Evolutionary conservation across 495 filamentous ascomycete species (phyloP), one percentile per base, ranked within the genome.

Genomic region (Penicillium cinerascens): DNA sequence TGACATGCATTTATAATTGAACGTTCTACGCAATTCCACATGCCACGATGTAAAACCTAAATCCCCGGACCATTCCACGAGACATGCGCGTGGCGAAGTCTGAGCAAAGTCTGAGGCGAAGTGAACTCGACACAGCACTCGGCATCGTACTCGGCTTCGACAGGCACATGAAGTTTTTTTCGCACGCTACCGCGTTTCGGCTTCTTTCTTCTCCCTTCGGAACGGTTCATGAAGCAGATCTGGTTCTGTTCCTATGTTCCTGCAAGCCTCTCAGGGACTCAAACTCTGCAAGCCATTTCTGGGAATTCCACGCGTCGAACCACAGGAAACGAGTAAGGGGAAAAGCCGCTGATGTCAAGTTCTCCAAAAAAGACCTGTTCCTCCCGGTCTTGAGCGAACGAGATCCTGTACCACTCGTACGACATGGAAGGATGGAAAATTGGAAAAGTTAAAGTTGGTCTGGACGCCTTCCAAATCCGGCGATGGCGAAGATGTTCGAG

Each of bases 401-500:
- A 50, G 8, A 18, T 9, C 0, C 38, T 42, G 10, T 36, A 3
- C 39, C 47, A 43, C 2, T 22, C 8, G 0, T 10, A 2, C 20
- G 22, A 16, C 10, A 17, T 49, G 29, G 17, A 33, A 49, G 45
- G 39, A 35, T 49, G 21, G 25, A 36, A 44, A 39, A 44, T 29
- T 54, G 22, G 22, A 47, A 44, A 35, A 39, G 36, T 11, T 16
- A 33, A 18, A 10, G 16, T n/a, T 20, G 7, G 4, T 23, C 3
- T 21, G 38, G 22, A 6, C 22, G 6, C 22, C 35, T 54, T 44
- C 52, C 45, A 44, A 29, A 44, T 54, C 45, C 52, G 52, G 52
- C 52, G 52, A 54, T 49, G 45, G 40, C 46, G 29, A 48, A 27
- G 21, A 13, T 13, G 46, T 49, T 54, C 44, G 45, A 54, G 44